A percentile compares a stretch with the other conserved stretches of the same genome.
Evolutionary conservation across 2,329 filamentous ascomycete genomes (phyloP).

Genomic region (Oidium heveae): DNA sequence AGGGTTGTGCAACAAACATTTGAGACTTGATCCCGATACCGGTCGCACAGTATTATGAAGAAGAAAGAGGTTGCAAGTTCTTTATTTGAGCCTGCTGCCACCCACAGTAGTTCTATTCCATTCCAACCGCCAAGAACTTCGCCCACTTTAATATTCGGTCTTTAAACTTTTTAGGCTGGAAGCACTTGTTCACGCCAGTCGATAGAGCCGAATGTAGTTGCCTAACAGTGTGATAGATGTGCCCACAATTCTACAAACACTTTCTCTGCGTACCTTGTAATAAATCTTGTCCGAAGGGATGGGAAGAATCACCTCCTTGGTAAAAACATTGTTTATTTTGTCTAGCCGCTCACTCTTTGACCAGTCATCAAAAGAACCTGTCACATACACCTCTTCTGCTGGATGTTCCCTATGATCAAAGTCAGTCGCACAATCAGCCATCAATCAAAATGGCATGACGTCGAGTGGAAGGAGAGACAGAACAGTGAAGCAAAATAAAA

Average conservation of each 20-base stretch:
- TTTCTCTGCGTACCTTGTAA: conserved; percentile 58
- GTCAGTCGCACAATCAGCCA: neutral
- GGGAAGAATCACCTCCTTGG: conserved; percentile 56
- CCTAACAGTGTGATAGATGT: neutral
- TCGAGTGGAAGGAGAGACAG: neutral
- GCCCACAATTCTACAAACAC: neutral
- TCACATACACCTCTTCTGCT: conserved; percentile 72
- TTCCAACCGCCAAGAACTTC: too few species aligned
- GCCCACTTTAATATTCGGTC: too few species aligned
- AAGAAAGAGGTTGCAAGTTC: too few species aligned
- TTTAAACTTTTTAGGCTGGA: too few species aligned
- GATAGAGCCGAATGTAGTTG: too few species aligned
- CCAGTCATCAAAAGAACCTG: conserved; percentile 91
- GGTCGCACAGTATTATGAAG: too few species aligned
- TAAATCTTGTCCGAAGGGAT: conserved; percentile 46
- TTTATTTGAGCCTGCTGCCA: too few species aligned
- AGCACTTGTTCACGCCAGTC: too few species aligned
- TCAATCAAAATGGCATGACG: neutral
- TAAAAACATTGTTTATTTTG: conserved; percentile 45
- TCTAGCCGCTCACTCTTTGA: conserved; percentile 62
- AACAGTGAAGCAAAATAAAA: neutral
- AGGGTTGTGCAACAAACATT: too few species aligned
- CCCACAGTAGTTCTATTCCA: too few species aligned
- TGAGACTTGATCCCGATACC: too few species aligned
- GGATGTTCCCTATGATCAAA: conserved; percentile 41